These are phyloP conservation scores for Punica granatum DNA, from an alignment of 345 rosid genomes.

Conservation along the genomic window DNA sequence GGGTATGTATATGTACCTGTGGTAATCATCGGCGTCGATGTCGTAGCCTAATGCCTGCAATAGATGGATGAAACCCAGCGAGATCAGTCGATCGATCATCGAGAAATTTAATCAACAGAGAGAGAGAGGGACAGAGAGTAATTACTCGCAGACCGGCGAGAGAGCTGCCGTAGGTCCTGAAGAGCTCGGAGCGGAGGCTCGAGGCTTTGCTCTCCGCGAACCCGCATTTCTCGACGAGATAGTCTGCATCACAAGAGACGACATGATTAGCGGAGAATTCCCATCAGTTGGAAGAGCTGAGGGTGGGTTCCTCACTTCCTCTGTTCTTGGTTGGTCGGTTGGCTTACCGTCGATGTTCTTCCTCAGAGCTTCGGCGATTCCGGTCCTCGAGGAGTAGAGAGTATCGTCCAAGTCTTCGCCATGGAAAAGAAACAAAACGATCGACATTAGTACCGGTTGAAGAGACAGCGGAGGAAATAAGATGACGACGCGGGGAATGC, in stretches of 20 bases:
- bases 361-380: slow-evolving; percentile 63
- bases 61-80: not conserved
- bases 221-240: slow-evolving; percentile 69
- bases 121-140: not conserved
- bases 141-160: slow-evolving; percentile 88
- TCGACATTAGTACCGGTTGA: not conserved
- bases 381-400: slow-evolving; percentile 60
- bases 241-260: slow-evolving; percentile 27
- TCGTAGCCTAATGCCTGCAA: slow-evolving; percentile 70
- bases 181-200: slow-evolving; percentile 61
- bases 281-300: no score
- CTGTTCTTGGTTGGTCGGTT: not conserved
- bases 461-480: no score
- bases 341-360: slow-evolving; percentile 69
- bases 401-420: slow-evolving; percentile 90
- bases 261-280: not conserved
- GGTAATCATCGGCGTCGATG: slow-evolving; percentile 77
- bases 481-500: not conserved
- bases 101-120: not conserved
- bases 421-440: not conserved
- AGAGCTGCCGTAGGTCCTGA: slow-evolving; percentile 82
- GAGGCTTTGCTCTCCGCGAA: slow-evolving; percentile 51
- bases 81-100: not conserved
- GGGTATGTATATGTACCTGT: slow-evolving; percentile 34
- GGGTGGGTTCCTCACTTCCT: no score